Conservation (phyloP, 352 stramenopile genomes). For the Pythium pectinolyticum region DNA sequence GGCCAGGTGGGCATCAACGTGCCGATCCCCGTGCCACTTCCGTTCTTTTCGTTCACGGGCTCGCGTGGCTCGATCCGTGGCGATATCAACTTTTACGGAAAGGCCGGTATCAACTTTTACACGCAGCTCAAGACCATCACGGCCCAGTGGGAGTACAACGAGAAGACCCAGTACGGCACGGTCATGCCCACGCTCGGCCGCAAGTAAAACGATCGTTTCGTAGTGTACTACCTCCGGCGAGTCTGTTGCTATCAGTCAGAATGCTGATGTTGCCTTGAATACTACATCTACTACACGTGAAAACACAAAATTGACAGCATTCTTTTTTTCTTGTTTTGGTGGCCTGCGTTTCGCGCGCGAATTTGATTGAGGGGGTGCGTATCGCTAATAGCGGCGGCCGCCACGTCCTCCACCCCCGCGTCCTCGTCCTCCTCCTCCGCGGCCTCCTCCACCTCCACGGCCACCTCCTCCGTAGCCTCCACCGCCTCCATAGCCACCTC, state of each 20-base stretch:
- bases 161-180: constrained; percentile 86
- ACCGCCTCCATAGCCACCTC: constrained; percentile 23
- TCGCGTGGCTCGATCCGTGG: constrained; percentile 93
- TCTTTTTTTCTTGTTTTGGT: no score
- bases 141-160: constrained; percentile 93
- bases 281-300: no score
- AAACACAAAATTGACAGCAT: no score
- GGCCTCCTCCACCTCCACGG: constrained; percentile 37
- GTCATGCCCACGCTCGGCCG: constrained; percentile 91
- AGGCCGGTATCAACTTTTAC: constrained; percentile 96
- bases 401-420: constrained; percentile 24
- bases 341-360: no score
- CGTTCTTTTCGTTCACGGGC: constrained; percentile 98
- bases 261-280: no score
- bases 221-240: no score
- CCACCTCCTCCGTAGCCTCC: constrained; percentile 29
- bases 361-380: no score
- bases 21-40: constrained; percentile 96
- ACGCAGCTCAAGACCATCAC: constrained; percentile 98
- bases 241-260: no score
- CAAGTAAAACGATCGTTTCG: no score
- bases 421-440: constrained; percentile 37
- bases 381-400: neutral
- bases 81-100: constrained; percentile 98
- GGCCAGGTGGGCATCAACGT: constrained; percentile 97